phyloP scores from a whole-genome alignment of 2,329 filamentous ascomycete genomes.

The Xylariales sp. region DNA sequence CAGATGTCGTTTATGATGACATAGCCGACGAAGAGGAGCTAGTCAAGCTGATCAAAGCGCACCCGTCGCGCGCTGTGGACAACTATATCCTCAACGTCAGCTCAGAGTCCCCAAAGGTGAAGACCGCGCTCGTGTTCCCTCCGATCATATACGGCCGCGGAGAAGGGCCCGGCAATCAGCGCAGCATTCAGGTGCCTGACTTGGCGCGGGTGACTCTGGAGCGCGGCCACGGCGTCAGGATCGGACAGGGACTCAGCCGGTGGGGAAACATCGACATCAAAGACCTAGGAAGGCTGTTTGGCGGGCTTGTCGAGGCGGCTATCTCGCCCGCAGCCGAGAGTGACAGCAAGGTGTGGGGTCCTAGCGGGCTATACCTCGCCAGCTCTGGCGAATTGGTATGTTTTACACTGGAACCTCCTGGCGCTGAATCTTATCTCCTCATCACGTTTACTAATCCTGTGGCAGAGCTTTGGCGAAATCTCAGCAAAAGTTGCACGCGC shows the following conservation, averaged over 20 bases:
- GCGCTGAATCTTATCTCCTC: background rate
- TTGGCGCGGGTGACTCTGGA: conserved; percentile 28
- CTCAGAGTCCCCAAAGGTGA: conserved; percentile 11
- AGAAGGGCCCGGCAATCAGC: conserved; percentile 30
- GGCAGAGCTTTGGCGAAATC: background rate
- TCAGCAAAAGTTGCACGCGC: conserved; percentile 20
- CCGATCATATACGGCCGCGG: conserved; percentile 36
- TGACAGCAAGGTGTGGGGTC: conserved; percentile 24
- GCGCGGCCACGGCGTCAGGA: conserved; percentile 23
- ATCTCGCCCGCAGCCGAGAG: conserved; percentile 10
- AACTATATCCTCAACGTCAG: conserved; percentile 27
- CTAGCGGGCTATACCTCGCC: background rate
- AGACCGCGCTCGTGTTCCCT: conserved; percentile 29
- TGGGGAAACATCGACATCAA: conserved; percentile 32
- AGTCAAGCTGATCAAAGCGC: conserved; percentile 17
- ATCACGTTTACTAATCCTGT: background rate
- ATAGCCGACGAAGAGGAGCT: conserved; percentile 21
- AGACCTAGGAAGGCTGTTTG: conserved; percentile 19
- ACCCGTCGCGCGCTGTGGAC: conserved; percentile 28
- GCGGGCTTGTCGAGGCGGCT: conserved; percentile 24
- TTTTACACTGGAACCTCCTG: too few species aligned
- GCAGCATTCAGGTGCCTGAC: conserved; percentile 36
- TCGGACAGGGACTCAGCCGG: conserved; percentile 26
- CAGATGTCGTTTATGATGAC: conserved; percentile 29
- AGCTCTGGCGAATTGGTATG: background rate